Evolutionary conservation across 345 rosid genomes (phyloP), one percentile per base, ranked within the genome.

Genomic region (Citrus australasica): DNA sequence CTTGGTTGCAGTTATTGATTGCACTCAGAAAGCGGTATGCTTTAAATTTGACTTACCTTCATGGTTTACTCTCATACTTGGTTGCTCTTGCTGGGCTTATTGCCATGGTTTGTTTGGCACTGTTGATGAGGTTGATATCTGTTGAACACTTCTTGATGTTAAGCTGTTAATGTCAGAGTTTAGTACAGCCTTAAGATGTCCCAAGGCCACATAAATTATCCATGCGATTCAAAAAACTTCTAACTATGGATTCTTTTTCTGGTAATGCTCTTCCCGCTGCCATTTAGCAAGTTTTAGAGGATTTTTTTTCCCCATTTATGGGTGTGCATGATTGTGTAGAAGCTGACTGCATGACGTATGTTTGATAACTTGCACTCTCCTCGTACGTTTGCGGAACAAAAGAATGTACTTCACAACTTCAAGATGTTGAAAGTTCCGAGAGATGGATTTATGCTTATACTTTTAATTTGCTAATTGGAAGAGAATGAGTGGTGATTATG

Each of bases 1-100:
- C 83, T 76, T 95, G 55, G 38, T 62, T 81, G 93, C 95, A 37
- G 81, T 90, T 25, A 77, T 95, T 83, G 94, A 93, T 76, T 89
- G 97, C 84, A 95, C 97, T 40, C 90, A 82, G 33, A 92, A 84
- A 51, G 98, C 98, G 63, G 99, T 95, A 88, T 75, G 92, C 38
- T 79, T 74, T 2, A 58, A 78, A 13, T 55, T 69, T 56, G 24
- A 24, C n/a, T 76, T 33, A 11, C 24, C 32, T 76, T 79, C n/a
- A 22, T 78, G 16, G 38, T 65, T 77, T 62, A 28, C 25, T 65
- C 40, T 33, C 37, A 33, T 33, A 33, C 37, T 80, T 66, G 21
- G 62, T 27, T 60, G 70, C 76, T 30, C 11, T 32, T 4, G 22
- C 69, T 21, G 32, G 67, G 25, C 65, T 35, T 9, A n/a, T 0